Conservation (phyloP, 192 early-diverging fungal genomes). For the Lobosporangium transversale region DNA sequence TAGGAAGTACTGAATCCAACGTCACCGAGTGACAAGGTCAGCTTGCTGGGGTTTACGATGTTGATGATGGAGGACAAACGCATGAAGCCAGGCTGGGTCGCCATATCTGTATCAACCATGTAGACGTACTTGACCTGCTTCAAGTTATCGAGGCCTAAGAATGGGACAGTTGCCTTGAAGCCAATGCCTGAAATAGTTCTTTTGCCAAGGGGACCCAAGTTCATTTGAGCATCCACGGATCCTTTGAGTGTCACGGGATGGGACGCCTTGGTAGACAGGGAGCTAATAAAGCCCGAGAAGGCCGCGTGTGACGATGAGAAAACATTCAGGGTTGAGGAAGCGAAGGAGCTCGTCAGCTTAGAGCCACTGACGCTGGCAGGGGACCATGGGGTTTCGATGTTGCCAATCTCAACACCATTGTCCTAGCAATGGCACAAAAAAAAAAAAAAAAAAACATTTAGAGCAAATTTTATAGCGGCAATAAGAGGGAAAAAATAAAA, state of each 20-base stretch:
- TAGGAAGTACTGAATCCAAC: slow-evolving; percentile 20
- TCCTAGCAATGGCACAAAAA: slow-evolving; percentile 11
- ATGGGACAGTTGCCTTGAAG: slow-evolving; percentile 20
- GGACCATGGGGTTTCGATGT: slow-evolving; percentile 28
- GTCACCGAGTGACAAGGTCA: slow-evolving; percentile 30
- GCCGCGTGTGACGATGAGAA: slow-evolving; percentile 24
- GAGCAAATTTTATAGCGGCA: neutral
- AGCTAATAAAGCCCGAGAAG: slow-evolving; percentile 27
- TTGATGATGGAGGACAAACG: slow-evolving; percentile 20
- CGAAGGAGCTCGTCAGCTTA: slow-evolving; percentile 24
- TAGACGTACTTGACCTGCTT: slow-evolving; percentile 23
- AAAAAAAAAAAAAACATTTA: slow-evolving; percentile 1
- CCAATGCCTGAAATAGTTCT: slow-evolving; percentile 36
- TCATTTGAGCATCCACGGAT: slow-evolving; percentile 38
- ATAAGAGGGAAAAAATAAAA: neutral
- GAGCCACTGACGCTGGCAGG: slow-evolving; percentile 20
- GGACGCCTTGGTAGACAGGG: slow-evolving; percentile 11
- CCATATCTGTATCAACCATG: slow-evolving; percentile 11
- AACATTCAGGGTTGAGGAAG: slow-evolving; percentile 27
- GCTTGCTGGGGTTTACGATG: slow-evolving; percentile 26
- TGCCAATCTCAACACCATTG: slow-evolving; percentile 30
- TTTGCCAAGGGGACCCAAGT: slow-evolving; percentile 41
- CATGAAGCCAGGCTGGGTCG: slow-evolving; percentile 3
- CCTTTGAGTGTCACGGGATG: slow-evolving; percentile 32
- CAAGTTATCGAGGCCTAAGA: slow-evolving; percentile 31